These are phyloP conservation scores for Ostreobium quekettii DNA, from an alignment of 139 green algal genomes.

Conservation along the genomic window DNA sequence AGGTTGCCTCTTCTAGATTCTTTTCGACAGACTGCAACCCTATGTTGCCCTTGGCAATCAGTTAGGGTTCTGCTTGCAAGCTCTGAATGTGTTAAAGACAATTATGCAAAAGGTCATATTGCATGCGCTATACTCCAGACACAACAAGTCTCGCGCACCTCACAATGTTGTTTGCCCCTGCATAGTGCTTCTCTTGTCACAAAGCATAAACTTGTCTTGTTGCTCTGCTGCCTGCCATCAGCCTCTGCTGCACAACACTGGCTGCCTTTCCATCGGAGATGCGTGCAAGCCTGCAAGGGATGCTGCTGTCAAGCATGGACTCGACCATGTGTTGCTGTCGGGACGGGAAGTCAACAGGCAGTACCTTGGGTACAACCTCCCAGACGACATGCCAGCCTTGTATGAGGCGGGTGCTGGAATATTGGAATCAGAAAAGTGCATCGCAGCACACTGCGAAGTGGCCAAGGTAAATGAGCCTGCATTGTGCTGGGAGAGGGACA, in stretches of 20 bases:
- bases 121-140: no score
- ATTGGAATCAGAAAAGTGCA: conserved; percentile 50
- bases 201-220: conserved; percentile 32
- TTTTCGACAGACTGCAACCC: no score
- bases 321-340: conserved; percentile 52
- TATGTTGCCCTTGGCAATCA: no score
- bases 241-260: conserved; percentile 17
- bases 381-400: conserved; percentile 31
- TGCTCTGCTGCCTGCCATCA: conserved; percentile 23
- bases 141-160: no score
- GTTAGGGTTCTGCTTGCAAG: no score
- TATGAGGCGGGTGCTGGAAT: conserved; percentile 56
- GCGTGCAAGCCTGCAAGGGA: conserved; percentile 11
- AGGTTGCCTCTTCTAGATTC: no score
- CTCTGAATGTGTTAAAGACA: no score
- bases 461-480: no score
- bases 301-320: conserved; percentile 18
- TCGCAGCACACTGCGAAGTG: conserved; percentile 33
- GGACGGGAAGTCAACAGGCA: conserved; percentile 30
- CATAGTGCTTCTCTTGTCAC: no score
- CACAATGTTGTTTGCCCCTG: no score
- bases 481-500: no score
- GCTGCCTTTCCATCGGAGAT: background rate
- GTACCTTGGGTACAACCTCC: conserved; percentile 46
- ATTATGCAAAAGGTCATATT: no score